phyloP scores from a whole-genome alignment of 805 yeast species.

The Teunomyces panamensis region DNA sequence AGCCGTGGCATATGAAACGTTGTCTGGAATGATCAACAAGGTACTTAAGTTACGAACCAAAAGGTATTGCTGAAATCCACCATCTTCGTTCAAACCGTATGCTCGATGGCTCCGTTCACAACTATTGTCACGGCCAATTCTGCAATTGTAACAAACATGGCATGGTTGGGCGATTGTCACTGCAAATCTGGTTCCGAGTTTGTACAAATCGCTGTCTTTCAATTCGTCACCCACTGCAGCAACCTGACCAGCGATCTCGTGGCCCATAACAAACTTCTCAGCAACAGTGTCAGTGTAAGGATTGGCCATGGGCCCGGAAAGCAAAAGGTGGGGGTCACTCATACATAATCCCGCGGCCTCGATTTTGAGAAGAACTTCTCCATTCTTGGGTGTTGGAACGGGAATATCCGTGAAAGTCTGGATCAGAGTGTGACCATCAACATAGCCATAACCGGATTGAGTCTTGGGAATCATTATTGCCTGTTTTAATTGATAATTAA shows the following conservation, averaged over 20 bases:
- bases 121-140: slow-evolving; percentile 31
- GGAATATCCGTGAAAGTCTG: slow-evolving; percentile 27
- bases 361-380: slow-evolving; percentile 34
- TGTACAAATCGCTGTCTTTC: slow-evolving; percentile 19
- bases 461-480: neutral
- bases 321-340: slow-evolving; percentile 40
- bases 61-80: slow-evolving; percentile 41
- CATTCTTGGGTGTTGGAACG: slow-evolving; percentile 26
- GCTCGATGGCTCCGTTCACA: slow-evolving; percentile 22
- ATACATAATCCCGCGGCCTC: slow-evolving; percentile 45
- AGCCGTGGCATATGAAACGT: slow-evolving; percentile 36
- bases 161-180: slow-evolving; percentile 30
- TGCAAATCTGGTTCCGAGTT: slow-evolving; percentile 29
- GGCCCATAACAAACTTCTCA: slow-evolving; percentile 41
- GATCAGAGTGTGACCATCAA: slow-evolving; percentile 23
- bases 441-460: slow-evolving; percentile 28
- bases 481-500: neutral
- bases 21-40: slow-evolving; percentile 39
- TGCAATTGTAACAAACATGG: slow-evolving; percentile 34
- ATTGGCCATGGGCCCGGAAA: slow-evolving; percentile 10
- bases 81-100: slow-evolving; percentile 37
- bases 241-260: slow-evolving; percentile 41
- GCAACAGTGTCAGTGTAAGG: slow-evolving; percentile 1
- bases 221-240: slow-evolving; percentile 28
- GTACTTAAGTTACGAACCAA: slow-evolving; percentile 33